These are phyloP conservation scores for Baudoinia panamericana DNA, from an alignment of 495 filamentous ascomycete genomes.

Conservation along the genomic window DNA sequence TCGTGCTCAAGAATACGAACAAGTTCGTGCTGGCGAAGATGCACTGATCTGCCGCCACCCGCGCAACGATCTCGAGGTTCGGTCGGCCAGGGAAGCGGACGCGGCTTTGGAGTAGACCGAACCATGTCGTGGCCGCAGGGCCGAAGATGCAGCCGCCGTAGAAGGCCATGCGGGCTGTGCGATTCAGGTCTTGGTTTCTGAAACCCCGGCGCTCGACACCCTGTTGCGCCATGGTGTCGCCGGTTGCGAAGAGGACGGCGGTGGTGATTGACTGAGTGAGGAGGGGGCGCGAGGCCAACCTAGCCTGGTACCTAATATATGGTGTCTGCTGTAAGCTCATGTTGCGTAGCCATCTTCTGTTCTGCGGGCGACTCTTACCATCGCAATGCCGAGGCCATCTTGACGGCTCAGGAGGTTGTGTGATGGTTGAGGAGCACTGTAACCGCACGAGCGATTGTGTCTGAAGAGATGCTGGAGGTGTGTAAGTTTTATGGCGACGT, in stretches of 20 bases:
- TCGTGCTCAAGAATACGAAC: conserved; percentile 65
- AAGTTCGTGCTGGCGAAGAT: conserved; percentile 75
- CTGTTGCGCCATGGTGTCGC: conserved; percentile 89
- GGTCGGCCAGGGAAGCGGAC: conserved; percentile 48
- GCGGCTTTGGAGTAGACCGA: conserved; percentile 57
- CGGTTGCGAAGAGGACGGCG: conserved; percentile 77
- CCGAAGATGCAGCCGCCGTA: conserved; percentile 93
- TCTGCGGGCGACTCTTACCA: no score
- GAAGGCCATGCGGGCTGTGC: conserved; percentile 79
- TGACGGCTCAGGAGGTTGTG: no score
- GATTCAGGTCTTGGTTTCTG: conserved; percentile 63
- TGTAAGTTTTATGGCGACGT: no score
- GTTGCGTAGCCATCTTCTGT: no score
- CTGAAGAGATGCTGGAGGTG: no score
- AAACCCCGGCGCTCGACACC: conserved; percentile 69
- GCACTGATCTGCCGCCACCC: conserved; percentile 73
- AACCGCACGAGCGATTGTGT: no score
- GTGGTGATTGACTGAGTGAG: conserved; percentile 83
- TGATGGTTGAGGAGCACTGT: background rate
- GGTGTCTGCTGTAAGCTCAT: no score
- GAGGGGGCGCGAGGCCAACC: conserved; percentile 65
- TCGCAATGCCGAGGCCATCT: no score
- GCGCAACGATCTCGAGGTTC: conserved; percentile 60
- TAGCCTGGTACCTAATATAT: conserved; percentile 66
- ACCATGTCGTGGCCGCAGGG: conserved; percentile 83